These are phyloP conservation scores for Pluteus cervinus DNA, from an alignment of 768 basidiomycete genomes.

Conservation along the genomic window DNA sequence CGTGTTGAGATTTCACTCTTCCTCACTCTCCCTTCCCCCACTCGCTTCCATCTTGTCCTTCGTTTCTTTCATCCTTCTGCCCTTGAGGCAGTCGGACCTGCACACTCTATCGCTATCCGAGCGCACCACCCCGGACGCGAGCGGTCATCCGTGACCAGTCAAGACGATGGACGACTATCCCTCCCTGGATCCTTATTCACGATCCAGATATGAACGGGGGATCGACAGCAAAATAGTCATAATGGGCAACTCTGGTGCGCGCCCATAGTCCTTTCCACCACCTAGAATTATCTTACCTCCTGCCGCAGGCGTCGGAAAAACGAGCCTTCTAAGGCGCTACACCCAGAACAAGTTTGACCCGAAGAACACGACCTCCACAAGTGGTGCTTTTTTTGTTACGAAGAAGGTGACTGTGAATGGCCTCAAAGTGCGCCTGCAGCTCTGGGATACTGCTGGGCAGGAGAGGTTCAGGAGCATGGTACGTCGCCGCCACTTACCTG, in stretches of 20 bases:
- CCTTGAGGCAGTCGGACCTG: conserved; percentile 40
- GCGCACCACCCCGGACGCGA: conserved; percentile 14
- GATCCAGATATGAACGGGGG: conserved; percentile 72
- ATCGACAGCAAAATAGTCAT: conserved; percentile 95
- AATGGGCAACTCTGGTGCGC: conserved; percentile 69
- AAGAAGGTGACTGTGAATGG: conserved; percentile 88
- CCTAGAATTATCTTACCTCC: conserved; percentile 1
- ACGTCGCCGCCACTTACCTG: conserved; percentile 21
- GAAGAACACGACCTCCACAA: conserved; percentile 83
- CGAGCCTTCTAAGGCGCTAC: conserved; percentile 84
- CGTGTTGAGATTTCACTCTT: conserved; percentile 1
- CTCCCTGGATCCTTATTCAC: conserved; percentile 58
- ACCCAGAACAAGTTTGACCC: conserved; percentile 88
- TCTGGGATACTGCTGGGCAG: conserved; percentile 94
- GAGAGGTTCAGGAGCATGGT: conserved; percentile 91
- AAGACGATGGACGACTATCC: conserved; percentile 45
- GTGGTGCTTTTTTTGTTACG: conserved; percentile 89
- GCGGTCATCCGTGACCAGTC: conserved; percentile 8
- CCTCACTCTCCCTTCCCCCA: conserved; percentile 14
- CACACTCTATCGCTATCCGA: conserved; percentile 11
- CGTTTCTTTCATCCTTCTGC: conserved; percentile 31
- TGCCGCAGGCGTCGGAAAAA: conserved; percentile 79
- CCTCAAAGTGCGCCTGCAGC: conserved; percentile 77
- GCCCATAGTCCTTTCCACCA: conserved; percentile 9
- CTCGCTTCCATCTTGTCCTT: conserved; percentile 20